Evolutionary conservation across 805 yeast genomes (phyloP).

Genomic region (Myxozyma sirexii): DNA sequence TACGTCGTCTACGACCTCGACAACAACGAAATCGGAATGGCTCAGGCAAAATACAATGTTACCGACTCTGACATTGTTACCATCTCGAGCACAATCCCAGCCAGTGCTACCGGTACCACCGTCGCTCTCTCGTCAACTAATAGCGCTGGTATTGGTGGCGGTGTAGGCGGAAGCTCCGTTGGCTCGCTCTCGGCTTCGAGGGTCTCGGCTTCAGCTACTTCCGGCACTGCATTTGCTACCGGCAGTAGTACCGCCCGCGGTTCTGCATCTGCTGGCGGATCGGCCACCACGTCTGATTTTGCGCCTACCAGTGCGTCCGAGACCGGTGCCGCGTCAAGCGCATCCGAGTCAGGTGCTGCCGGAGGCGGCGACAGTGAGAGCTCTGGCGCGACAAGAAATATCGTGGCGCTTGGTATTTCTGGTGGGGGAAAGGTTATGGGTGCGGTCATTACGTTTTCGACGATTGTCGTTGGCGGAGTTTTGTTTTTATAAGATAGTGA

Average conservation of each 20-base stretch:
- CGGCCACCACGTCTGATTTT: too few species aligned
- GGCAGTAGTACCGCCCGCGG: neutral
- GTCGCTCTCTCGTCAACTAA: neutral
- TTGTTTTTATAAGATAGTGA: neutral
- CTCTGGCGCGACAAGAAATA: too few species aligned
- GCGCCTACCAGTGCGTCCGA: too few species aligned
- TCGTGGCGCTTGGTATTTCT: neutral
- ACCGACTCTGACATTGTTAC: conserved; percentile 36
- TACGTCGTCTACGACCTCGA: conserved; percentile 71
- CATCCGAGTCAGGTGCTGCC: too few species aligned
- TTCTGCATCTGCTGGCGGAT: neutral
- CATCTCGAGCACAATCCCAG: conserved; percentile 9
- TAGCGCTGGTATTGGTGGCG: neutral
- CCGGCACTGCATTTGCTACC: neutral
- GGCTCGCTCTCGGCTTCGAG: neutral
- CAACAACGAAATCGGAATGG: conserved; percentile 57
- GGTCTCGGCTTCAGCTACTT: neutral
- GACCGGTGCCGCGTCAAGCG: too few species aligned
- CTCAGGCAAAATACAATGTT: conserved; percentile 46
- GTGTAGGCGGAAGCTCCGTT: neutral
- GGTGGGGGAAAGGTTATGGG: neutral
- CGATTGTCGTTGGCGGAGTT: neutral
- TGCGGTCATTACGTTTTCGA: neutral
- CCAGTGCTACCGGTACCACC: conserved; percentile 1
- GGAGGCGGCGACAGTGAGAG: too few species aligned